Conservation (phyloP, 2,329 filamentous ascomycete species). For the Exophiala calicioides region DNA sequence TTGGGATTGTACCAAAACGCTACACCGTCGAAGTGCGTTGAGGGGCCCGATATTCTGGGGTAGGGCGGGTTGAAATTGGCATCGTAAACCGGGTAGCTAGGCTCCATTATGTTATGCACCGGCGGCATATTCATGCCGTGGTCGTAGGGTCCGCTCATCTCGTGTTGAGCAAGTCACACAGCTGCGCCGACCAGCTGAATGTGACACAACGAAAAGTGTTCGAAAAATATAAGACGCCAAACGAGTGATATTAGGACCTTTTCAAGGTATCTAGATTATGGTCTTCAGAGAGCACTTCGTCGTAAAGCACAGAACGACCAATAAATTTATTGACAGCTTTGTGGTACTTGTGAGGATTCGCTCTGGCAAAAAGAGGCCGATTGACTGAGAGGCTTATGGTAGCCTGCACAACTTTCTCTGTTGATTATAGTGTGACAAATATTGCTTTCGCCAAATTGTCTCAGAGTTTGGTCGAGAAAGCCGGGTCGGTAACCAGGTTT, state of each 20-base stretch:
- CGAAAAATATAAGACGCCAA: neutral
- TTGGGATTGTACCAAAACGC: conserved; percentile 46
- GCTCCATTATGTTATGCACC: conserved; percentile 26
- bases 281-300: neutral
- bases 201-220: conserved; percentile 10
- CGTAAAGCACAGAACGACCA: neutral
- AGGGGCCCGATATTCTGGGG: conserved; percentile 26
- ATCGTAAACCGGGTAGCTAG: conserved; percentile 26
- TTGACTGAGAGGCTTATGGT: neutral
- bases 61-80: conserved; percentile 32
- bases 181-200: conserved; percentile 1
- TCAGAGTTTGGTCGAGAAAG: neutral
- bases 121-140: conserved; percentile 29
- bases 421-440: neutral
- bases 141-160: conserved; percentile 31
- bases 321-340: neutral
- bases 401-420: neutral
- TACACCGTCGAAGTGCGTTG: conserved; percentile 44
- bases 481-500: no score
- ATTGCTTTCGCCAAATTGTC: neutral
- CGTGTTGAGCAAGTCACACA: conserved; percentile 14
- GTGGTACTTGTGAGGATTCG: conserved; percentile 1
- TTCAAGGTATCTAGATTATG: neutral
- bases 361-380: neutral
- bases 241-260: no score